Percentiles rank a stretch among this genome's conserved stretches.
phyloP scores from a whole-genome alignment of 345 rosid genomes.

The Corchorus capsularis region DNA sequence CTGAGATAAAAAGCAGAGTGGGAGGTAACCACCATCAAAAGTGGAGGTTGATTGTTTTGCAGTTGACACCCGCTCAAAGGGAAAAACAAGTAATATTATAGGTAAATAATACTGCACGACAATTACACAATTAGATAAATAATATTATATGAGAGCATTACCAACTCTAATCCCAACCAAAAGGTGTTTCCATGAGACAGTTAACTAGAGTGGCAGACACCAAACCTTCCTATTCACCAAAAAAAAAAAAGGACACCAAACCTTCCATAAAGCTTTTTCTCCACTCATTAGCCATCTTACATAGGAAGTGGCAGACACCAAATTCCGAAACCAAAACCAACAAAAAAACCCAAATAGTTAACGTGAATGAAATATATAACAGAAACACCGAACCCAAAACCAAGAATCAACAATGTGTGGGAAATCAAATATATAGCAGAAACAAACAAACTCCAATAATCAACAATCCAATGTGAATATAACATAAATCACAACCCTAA shows the following conservation, averaged over 20 bases:
- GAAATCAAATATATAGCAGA: too few species aligned
- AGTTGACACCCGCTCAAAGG: background rate
- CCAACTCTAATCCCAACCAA: constrained; percentile 12
- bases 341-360: too few species aligned
- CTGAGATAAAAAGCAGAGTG: constrained; percentile 34
- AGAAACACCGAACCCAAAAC: too few species aligned
- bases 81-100: constrained; percentile 10
- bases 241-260: too few species aligned
- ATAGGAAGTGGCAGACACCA: too few species aligned
- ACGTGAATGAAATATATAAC: too few species aligned
- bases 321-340: too few species aligned
- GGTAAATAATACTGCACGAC: background rate
- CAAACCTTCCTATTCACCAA: too few species aligned
- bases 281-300: constrained; percentile 91
- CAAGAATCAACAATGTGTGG: too few species aligned
- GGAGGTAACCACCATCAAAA: constrained; percentile 11
- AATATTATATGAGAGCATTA: background rate
- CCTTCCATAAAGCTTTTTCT: constrained; percentile 31
- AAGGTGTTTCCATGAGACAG: background rate
- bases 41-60: background rate
- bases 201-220: background rate
- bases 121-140: background rate
- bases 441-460: too few species aligned
- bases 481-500: too few species aligned
- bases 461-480: too few species aligned